These are phyloP conservation scores for Penicillium olsonii DNA, from an alignment of 2,329 filamentous ascomycete species.

Conservation along the genomic window DNA sequence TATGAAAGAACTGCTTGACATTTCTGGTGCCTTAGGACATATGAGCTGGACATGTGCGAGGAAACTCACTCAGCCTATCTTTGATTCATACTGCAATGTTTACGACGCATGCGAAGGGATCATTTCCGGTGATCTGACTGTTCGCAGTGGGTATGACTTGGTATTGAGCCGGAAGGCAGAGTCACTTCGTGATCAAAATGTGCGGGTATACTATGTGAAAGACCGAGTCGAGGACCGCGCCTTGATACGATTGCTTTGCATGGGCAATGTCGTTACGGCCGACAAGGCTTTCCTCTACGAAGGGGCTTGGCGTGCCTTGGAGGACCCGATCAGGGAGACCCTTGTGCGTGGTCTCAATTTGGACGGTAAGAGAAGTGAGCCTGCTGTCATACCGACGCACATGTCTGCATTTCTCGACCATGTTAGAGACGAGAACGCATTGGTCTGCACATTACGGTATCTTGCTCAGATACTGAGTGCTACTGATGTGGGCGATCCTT, in stretches of 20 bases:
- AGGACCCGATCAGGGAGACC: constrained; percentile 1
- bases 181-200: constrained; percentile 3
- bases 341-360: constrained; percentile 10
- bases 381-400: constrained; percentile 19
- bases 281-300: constrained; percentile 14
- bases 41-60: constrained; percentile 18
- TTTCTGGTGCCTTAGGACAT: constrained; percentile 17
- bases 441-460: constrained; percentile 7
- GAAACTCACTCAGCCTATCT: constrained; percentile 15
- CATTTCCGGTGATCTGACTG: constrained; percentile 6
- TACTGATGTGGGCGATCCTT: constrained; percentile 1
- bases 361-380: constrained; percentile 11
- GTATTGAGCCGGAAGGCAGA: constrained; percentile 11
- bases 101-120: constrained; percentile 18
- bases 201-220: constrained; percentile 3
- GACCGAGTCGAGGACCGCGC: constrained; percentile 3
- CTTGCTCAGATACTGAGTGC: constrained; percentile 14
- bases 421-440: background rate
- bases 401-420: constrained; percentile 14
- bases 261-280: constrained; percentile 14
- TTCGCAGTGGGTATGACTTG: constrained; percentile 16
- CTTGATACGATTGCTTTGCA: constrained; percentile 14
- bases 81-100: constrained; percentile 17
- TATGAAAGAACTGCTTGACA: constrained; percentile 18
- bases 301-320: constrained; percentile 7